Conservation (phyloP, 257 asterid genomes). For the Perilla frutescens region DNA sequence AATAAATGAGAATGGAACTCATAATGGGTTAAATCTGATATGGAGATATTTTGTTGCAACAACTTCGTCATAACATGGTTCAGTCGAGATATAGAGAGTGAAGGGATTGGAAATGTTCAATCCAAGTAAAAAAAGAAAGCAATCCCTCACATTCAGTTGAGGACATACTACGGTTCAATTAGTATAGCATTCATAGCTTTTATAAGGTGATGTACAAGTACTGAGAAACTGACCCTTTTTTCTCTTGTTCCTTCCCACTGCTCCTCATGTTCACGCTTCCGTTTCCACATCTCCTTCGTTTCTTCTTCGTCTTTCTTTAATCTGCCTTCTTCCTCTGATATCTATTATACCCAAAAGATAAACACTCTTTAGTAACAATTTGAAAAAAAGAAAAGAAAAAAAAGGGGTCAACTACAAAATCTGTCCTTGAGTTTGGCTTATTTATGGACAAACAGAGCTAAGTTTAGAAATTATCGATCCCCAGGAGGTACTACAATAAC, state of each 20-base stretch:
- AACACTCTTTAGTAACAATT: not conserved
- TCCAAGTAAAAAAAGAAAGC: not conserved
- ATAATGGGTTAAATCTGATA: not conserved
- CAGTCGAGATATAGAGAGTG: too few species aligned
- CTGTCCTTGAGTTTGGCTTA: not conserved
- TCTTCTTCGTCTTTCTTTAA: conserved; percentile 99
- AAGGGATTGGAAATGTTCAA: not conserved
- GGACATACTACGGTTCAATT: not conserved
- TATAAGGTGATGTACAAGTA: conserved; percentile 8
- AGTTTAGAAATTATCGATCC: too few species aligned
- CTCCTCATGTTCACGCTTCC: conserved; percentile 99
- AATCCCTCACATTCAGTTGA: not conserved
- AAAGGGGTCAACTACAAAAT: not conserved
- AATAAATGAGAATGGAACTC: not conserved
- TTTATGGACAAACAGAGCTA: not conserved
- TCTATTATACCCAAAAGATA: conserved; percentile 45
- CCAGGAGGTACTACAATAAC: too few species aligned
- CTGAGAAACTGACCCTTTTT: conserved; percentile 66
- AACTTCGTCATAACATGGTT: too few species aligned
- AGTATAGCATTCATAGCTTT: not conserved
- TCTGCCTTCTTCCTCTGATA: conserved; percentile 99
- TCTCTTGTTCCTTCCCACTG: conserved; percentile 99
- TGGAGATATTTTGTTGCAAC: not conserved
- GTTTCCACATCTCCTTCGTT: conserved; percentile 97
- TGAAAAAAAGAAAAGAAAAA: not conserved